Evolutionary conservation across 805 yeast species (phyloP).

Genomic region (Saccharomyces kudriavzevii): DNA sequence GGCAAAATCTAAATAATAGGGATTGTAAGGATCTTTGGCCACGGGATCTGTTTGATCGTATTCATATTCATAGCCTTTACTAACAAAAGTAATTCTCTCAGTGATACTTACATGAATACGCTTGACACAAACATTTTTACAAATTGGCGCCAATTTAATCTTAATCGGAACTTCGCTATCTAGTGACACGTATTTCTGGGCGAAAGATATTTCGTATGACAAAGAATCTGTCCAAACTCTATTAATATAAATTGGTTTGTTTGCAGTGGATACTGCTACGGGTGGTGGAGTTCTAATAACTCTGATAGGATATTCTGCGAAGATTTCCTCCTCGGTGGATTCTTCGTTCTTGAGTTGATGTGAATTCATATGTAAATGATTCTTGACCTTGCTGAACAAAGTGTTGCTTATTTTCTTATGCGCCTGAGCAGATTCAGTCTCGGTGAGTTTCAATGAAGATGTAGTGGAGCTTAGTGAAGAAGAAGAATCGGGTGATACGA

Average conservation of each 20-base stretch:
- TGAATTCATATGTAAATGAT: constrained; percentile 14
- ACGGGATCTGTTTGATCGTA: constrained; percentile 43
- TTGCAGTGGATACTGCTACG: constrained; percentile 35
- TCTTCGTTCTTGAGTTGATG: constrained; percentile 2
- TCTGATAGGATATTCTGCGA: constrained; percentile 29
- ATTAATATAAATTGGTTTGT: constrained; percentile 71
- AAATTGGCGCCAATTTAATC: constrained; percentile 59
- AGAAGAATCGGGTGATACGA: not conserved
- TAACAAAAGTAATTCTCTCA: constrained; percentile 58
- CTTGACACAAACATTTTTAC: constrained; percentile 53
- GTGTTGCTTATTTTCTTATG: constrained; percentile 8
- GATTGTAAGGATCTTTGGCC: constrained; percentile 30
- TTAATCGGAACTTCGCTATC: constrained; percentile 54
- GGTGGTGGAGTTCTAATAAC: constrained; percentile 38
- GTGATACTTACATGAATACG: constrained; percentile 58
- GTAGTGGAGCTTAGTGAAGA: not conserved
- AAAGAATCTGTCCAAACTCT: constrained; percentile 68
- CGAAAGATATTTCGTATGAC: constrained; percentile 64
- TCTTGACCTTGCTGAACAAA: constrained; percentile 23
- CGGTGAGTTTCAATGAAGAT: constrained; percentile 5
- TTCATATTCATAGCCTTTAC: constrained; percentile 47
- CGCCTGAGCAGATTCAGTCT: constrained; percentile 8
- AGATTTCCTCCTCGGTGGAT: constrained; percentile 8
- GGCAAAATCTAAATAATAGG: constrained; percentile 30
- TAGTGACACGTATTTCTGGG: constrained; percentile 58